A percentile compares a stretch with the other conserved stretches of the same genome.
Evolutionary conservation across 2,329 filamentous ascomycete genomes (phyloP).

Genomic region (Microdochium bolleyi): DNA sequence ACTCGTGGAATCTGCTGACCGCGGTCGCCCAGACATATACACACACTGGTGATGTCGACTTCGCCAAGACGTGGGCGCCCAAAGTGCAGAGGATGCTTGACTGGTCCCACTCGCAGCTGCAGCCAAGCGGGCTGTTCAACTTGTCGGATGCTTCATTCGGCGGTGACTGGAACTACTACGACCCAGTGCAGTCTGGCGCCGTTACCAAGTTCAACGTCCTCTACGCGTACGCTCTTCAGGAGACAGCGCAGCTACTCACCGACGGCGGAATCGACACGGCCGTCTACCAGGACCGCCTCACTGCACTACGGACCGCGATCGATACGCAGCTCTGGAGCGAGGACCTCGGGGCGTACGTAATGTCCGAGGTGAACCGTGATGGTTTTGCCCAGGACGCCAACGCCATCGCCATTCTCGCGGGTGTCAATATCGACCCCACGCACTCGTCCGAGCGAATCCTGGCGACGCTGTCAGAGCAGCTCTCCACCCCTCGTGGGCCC

Average conservation of each 20-base stretch:
- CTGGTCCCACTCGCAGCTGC: conserved; percentile 21
- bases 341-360: conserved; percentile 13
- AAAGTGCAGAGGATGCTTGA: conserved; percentile 20
- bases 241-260: conserved; percentile 11
- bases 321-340: conserved; percentile 15
- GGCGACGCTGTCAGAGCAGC: conserved; percentile 4
- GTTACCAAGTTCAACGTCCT: conserved; percentile 22
- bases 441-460: conserved; percentile 10
- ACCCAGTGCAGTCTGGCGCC: conserved; percentile 17
- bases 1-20: conserved; percentile 21
- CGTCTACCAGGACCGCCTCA: conserved; percentile 14
- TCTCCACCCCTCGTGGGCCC: conserved; percentile 1
- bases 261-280: conserved; percentile 10
- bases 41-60: conserved; percentile 15
- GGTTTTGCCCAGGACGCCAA: conserved; percentile 22
- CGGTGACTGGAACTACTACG: conserved; percentile 26
- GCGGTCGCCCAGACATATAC: conserved; percentile 18
- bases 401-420: conserved; percentile 20
- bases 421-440: conserved; percentile 9
- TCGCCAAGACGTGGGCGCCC: conserved; percentile 18
- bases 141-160: conserved; percentile 16
- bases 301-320: conserved; percentile 14
- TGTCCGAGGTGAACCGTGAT: conserved; percentile 10
- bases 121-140: conserved; percentile 15
- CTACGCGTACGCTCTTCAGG: conserved; percentile 21